phyloP scores from a whole-genome alignment of 2,329 filamentous ascomycete species.

The Penicillium rolfsii region DNA sequence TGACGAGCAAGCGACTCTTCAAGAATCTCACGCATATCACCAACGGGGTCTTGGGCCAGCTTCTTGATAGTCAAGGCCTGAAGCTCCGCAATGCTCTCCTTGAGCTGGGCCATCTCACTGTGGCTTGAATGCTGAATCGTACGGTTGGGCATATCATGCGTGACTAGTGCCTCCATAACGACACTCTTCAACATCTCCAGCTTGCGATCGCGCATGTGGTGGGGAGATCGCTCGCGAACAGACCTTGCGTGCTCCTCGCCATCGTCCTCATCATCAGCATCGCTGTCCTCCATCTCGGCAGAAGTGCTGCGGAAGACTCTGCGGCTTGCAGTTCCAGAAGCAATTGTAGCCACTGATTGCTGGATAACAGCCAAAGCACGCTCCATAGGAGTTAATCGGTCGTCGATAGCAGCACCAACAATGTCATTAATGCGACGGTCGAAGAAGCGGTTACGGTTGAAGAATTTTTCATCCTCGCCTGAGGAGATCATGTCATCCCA shows the following conservation, averaged over 20 bases:
- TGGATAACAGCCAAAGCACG: conserved; percentile 77
- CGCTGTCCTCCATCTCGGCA: conserved; percentile 73
- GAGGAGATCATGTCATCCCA: conserved; percentile 89
- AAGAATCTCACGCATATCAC: conserved; percentile 64
- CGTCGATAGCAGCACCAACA: conserved; percentile 75
- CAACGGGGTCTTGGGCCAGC: conserved; percentile 41
- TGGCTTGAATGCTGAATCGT: conserved; percentile 32
- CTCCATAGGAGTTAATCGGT: conserved; percentile 79
- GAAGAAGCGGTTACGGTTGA: conserved; percentile 82
- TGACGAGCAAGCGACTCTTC: conserved; percentile 65
- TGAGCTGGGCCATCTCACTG: conserved; percentile 44
- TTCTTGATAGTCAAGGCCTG: conserved; percentile 47
- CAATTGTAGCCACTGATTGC: conserved; percentile 64
- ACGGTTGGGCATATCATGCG: conserved; percentile 43
- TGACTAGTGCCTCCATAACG: conserved; percentile 67
- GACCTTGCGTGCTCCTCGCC: conserved; percentile 57
- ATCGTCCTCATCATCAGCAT: conserved; percentile 93
- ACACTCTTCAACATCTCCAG: conserved; percentile 76
- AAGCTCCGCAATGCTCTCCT: conserved; percentile 43
- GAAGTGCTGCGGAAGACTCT: conserved; percentile 68
- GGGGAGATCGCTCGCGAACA: conserved; percentile 74
- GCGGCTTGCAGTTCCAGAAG: conserved; percentile 60
- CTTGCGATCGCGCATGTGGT: conserved; percentile 67
- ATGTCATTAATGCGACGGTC: conserved; percentile 86
- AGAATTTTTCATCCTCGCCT: conserved; percentile 80